A percentile compares a stretch with the other conserved stretches of the same genome.
These are phyloP conservation scores for Polytrichum formosum DNA, from an alignment of 225 moss, liverwort and hornwort species.

Conservation along the genomic window DNA sequence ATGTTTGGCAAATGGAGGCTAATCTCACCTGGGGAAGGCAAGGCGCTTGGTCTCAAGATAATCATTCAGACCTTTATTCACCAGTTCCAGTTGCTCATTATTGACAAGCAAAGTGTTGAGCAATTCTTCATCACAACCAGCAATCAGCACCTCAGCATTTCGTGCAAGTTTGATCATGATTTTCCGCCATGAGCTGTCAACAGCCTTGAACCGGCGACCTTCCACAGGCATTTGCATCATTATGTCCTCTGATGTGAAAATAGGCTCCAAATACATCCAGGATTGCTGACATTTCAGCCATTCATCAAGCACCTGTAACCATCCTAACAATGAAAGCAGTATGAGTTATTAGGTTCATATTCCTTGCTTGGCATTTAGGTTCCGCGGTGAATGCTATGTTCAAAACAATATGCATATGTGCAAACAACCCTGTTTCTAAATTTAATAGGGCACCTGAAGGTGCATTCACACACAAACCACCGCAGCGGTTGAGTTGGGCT, in stretches of 20 bases:
- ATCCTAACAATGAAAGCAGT: background rate
- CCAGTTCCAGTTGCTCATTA: conserved; percentile 62
- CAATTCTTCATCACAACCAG: conserved; percentile 62
- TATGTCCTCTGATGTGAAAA: conserved; percentile 75
- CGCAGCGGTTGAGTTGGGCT: no score
- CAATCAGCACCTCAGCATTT: conserved; percentile 68
- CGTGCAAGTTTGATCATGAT: conserved; percentile 61
- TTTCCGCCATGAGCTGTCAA: conserved; percentile 58
- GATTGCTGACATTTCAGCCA: conserved; percentile 78
- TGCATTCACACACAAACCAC: no score
- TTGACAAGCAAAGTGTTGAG: conserved; percentile 50
- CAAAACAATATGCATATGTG: no score
- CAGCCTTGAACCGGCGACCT: conserved; percentile 57
- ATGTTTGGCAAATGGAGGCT: background rate
- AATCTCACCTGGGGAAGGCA: conserved; percentile 55
- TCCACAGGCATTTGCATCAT: conserved; percentile 78
- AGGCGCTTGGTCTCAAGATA: conserved; percentile 71
- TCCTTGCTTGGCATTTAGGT: no score
- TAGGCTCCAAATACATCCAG: conserved; percentile 77
- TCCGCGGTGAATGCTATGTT: background rate
- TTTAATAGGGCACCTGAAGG: no score
- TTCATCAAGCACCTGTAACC: conserved; percentile 57
- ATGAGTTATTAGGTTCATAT: no score
- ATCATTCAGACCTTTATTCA: conserved; percentile 69
- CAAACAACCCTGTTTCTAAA: no score